A percentile compares a stretch with the other conserved stretches of the same genome.
phyloP scores from a whole-genome alignment of 805 yeast genomes.

The Kluyveromyces dobzhanskii region DNA sequence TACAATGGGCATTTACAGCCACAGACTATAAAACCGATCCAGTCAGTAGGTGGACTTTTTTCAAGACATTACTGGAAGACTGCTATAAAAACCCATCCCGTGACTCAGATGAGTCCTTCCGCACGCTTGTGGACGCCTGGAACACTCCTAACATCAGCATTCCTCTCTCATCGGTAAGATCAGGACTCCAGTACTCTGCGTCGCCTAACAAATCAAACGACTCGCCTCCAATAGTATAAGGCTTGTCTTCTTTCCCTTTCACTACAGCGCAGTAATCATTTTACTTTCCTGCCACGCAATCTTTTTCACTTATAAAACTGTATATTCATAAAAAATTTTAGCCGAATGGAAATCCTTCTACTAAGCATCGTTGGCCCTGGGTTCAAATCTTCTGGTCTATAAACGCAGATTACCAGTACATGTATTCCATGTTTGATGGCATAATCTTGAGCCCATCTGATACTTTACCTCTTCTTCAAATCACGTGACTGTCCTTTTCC shows the following conservation, averaged over 20 bases:
- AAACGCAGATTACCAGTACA: too few relatives aligned
- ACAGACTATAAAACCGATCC: not conserved
- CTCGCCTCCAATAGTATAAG: not conserved
- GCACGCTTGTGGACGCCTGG: not conserved
- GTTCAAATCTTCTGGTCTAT: too few relatives aligned
- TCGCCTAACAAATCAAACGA: not conserved
- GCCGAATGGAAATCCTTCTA: too few relatives aligned
- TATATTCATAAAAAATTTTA: too few relatives aligned
- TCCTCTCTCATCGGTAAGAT: not conserved
- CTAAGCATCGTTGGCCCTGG: too few relatives aligned
- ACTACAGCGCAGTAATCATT: too few relatives aligned
- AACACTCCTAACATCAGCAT: not conserved
- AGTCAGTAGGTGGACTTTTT: not conserved
- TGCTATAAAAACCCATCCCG: not conserved
- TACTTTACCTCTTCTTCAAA: too few relatives aligned
- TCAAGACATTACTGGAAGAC: not conserved
- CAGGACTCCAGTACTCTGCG: not conserved
- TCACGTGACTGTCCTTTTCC: too few relatives aligned
- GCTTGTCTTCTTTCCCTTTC: not conserved
- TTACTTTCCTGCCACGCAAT: too few relatives aligned
- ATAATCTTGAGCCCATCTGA: too few relatives aligned
- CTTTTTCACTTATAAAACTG: too few relatives aligned
- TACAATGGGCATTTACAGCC: slow-evolving; percentile 1
- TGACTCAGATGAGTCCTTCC: not conserved
- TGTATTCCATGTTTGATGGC: too few relatives aligned